A percentile compares a stretch with the other conserved stretches of the same genome.
Conservation (phyloP, 1,284 basidiomycete species). For the Filobasidium uniguttulatum region DNA sequence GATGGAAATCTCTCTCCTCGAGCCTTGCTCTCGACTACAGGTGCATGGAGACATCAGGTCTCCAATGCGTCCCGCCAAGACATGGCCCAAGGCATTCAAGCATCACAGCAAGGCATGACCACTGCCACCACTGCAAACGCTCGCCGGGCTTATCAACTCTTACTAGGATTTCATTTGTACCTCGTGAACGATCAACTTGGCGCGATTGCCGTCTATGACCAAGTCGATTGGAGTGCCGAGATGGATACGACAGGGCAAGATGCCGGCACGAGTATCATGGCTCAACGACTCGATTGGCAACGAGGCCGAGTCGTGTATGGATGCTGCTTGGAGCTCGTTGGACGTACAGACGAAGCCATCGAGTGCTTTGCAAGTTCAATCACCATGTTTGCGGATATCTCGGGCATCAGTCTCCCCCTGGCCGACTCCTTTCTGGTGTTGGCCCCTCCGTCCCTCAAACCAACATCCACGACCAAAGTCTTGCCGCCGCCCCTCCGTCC, state of each 20-base stretch:
- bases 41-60: no score
- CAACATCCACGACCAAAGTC: background rate
- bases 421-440: conserved; percentile 15
- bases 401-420: conserved; percentile 12
- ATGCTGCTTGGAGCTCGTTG: conserved; percentile 21
- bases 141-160: conserved; percentile 42
- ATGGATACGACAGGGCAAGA: conserved; percentile 20
- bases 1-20: no score
- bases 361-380: conserved; percentile 22
- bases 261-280: conserved; percentile 13
- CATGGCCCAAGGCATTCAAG: no score
- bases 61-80: no score
- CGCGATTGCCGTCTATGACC: conserved; percentile 48
- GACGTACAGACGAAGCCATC: conserved; percentile 19
- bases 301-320: conserved; percentile 36
- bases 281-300: conserved; percentile 34
- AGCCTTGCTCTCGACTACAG: conserved; percentile 13
- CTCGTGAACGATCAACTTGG: conserved; percentile 52
- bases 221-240: conserved; percentile 44
- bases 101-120: no score
- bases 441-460: conserved; percentile 21
- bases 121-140: no score
- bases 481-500: background rate
- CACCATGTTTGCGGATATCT: conserved; percentile 12
- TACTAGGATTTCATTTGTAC: conserved; percentile 61